Evolutionary conservation across 371 early-diverging fungal species (phyloP).

Genomic region (Blakeslea trispora): DNA sequence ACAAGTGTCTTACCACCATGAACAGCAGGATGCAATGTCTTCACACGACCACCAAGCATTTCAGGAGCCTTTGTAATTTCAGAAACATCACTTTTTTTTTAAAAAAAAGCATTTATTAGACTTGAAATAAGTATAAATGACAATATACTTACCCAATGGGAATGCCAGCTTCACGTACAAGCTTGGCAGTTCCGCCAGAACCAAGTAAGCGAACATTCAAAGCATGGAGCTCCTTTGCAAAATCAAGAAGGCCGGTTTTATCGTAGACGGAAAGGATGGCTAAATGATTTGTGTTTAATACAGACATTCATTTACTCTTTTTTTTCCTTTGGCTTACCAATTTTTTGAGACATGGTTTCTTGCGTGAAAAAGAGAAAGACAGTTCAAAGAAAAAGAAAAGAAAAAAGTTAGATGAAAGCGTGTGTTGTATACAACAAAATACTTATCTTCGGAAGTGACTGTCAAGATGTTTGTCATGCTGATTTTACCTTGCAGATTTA

Average conservation of each 20-base stretch:
- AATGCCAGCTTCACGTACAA: conserved; percentile 85
- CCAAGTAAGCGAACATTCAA: conserved; percentile 86
- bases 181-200: conserved; percentile 94
- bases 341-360: conserved; percentile 34
- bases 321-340: conserved; percentile 19
- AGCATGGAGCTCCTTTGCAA: conserved; percentile 80
- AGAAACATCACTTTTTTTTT: conserved; percentile 80
- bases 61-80: conserved; percentile 97
- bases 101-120: conserved; percentile 1
- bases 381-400: conserved; percentile 6
- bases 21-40: conserved; percentile 98
- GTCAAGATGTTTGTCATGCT: conserved; percentile 21
- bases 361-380: conserved; percentile 1
- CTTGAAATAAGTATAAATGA: neutral
- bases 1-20: conserved; percentile 77
- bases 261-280: conserved; percentile 97
- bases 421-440: conserved; percentile 4
- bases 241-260: conserved; percentile 91
- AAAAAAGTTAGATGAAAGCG: neutral
- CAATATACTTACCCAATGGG: conserved; percentile 71
- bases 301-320: neutral
- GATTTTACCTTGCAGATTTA: too few relatives aligned
- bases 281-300: conserved; percentile 1
- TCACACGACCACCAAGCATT: conserved; percentile 98
- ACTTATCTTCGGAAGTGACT: conserved; percentile 13